Evolutionary conservation across 1,284 basidiomycete species (phyloP).

Genomic region (Fistulina hepatica): DNA sequence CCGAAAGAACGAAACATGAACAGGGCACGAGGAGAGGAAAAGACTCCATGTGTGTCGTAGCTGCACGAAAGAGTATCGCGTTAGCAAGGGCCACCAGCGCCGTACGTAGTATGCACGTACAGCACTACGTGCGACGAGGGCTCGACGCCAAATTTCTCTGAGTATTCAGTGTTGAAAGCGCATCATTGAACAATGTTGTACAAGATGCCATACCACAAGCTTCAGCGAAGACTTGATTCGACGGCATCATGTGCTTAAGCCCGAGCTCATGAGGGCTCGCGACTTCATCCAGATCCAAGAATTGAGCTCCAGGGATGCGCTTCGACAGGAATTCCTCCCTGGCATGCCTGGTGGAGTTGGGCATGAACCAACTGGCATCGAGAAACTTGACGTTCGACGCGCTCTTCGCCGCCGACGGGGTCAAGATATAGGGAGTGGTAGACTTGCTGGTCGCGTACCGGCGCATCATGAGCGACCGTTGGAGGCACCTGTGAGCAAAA

Average conservation of each 20-base stretch:
- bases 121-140: constrained; percentile 75
- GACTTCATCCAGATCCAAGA: constrained; percentile 78
- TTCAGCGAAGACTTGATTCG: constrained; percentile 57
- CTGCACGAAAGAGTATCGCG: not conserved
- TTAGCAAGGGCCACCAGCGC: not conserved
- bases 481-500: too few species aligned
- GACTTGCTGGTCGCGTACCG: not conserved
- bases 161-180: constrained; percentile 3
- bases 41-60: constrained; percentile 31
- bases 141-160: constrained; percentile 68
- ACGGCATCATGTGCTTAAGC: constrained; percentile 92
- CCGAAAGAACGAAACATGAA: constrained; percentile 91
- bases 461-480: too few species aligned
- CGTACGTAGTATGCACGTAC: constrained; percentile 27
- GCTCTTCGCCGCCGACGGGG: constrained; percentile 5
- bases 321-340: constrained; percentile 53
- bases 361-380: constrained; percentile 87
- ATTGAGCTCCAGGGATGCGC: constrained; percentile 66
- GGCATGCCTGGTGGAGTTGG: constrained; percentile 59
- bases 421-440: not conserved
- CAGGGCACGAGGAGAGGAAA: constrained; percentile 82
- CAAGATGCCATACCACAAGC: constrained; percentile 56
- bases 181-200: not conserved
- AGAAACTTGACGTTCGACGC: constrained; percentile 31
- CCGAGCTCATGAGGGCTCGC: constrained; percentile 60